These are phyloP conservation scores for Blastomyces emzantsi DNA, from an alignment of 2,329 filamentous ascomycete species.

Conservation along the genomic window DNA sequence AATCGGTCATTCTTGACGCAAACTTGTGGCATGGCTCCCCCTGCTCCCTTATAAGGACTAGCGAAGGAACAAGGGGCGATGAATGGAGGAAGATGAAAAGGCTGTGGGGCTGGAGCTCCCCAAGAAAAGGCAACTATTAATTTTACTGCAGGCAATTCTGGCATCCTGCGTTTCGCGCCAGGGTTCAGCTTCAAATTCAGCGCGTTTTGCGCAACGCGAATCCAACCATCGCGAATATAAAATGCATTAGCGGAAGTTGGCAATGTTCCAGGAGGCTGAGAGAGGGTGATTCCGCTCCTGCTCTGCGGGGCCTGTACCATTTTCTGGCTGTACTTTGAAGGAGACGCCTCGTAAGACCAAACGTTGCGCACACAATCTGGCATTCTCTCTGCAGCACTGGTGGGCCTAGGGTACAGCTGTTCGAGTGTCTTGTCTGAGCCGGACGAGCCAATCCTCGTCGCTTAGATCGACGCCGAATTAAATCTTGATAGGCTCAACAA, in stretches of 20 bases:
- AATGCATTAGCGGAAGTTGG: conserved; percentile 18
- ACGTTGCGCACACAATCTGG: conserved; percentile 16
- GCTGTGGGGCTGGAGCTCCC: background rate
- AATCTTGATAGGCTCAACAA: conserved; percentile 37
- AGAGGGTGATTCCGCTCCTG: conserved; percentile 18
- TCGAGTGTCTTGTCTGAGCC: conserved; percentile 12
- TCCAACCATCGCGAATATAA: conserved; percentile 13
- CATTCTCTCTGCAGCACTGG: conserved; percentile 18
- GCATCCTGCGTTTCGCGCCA: conserved; percentile 4
- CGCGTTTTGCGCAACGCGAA: conserved; percentile 17
- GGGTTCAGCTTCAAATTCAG: conserved; percentile 8
- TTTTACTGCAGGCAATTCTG: conserved; percentile 6
- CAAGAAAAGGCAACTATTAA: background rate
- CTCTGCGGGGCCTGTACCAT: conserved; percentile 22
- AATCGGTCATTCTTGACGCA: conserved; percentile 1
- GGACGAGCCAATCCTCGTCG: conserved; percentile 24
- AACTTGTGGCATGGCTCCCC: conserved; percentile 1
- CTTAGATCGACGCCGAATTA: conserved; percentile 32
- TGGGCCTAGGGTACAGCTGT: conserved; percentile 16
- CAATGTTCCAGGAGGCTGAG: conserved; percentile 10
- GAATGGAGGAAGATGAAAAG: background rate
- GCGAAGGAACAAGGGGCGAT: background rate
- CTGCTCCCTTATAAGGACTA: background rate
- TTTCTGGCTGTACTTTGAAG: conserved; percentile 13
- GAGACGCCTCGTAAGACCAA: conserved; percentile 12